Evolutionary conservation across 257 asterid genomes (phyloP).

Genomic region (Fraxinus pennsylvanica): DNA sequence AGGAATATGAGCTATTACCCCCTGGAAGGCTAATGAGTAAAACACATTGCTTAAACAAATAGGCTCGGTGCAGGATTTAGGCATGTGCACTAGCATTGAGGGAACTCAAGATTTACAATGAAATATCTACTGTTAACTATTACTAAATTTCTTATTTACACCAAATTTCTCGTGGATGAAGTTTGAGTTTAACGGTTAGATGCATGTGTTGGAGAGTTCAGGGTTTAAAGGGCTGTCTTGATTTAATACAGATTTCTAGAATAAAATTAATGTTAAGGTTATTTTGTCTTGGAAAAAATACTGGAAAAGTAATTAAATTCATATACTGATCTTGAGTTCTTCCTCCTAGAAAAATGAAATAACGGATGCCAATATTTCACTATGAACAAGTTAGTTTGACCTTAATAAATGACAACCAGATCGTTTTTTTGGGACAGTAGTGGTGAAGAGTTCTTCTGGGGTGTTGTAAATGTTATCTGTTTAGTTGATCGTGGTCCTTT

Average conservation of each 20-base stretch:
- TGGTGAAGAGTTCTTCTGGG: not conserved
- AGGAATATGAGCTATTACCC: not conserved
- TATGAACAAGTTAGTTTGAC: not conserved
- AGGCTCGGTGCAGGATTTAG: not conserved
- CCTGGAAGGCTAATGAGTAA: not conserved
- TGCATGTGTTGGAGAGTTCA: not conserved
- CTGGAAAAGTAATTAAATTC: not conserved
- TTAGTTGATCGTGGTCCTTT: slow-evolving; percentile 10
- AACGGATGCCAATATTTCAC: not conserved
- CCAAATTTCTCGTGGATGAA: not conserved
- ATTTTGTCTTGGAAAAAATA: not conserved
- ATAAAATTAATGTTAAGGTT: not conserved
- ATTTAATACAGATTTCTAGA: not conserved
- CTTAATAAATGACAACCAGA: no score
- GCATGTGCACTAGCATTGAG: not conserved
- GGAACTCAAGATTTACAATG: not conserved
- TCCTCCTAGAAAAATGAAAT: not conserved
- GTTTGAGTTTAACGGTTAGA: not conserved
- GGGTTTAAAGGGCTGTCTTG: not conserved
- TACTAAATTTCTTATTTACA: not conserved
- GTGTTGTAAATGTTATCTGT: slow-evolving; percentile 9
- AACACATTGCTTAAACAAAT: not conserved
- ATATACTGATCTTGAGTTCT: not conserved
- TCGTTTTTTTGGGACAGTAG: not conserved
- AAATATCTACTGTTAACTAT: not conserved